Conservation (phyloP, 2,329 filamentous ascomycete genomes). For the Aspergillaceae sp. region DNA sequence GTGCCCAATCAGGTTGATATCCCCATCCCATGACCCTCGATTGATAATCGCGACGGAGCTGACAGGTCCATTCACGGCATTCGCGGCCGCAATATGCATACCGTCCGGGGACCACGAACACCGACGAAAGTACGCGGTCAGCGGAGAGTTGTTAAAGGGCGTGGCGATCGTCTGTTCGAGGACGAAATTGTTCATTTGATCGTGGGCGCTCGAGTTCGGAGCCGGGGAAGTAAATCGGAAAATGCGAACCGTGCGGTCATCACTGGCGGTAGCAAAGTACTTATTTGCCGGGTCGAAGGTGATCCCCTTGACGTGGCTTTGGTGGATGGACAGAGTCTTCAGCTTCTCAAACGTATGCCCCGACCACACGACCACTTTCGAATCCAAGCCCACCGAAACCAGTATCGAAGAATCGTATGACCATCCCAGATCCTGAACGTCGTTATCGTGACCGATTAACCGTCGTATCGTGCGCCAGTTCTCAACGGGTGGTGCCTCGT, state of each 20-base stretch:
- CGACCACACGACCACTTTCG: slow-evolving; percentile 97
- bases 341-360: slow-evolving; percentile 97
- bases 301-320: slow-evolving; percentile 97
- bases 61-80: slow-evolving; percentile 93
- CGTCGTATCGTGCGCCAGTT: slow-evolving; percentile 96
- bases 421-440: slow-evolving; percentile 97
- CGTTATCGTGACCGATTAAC: slow-evolving; percentile 93
- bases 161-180: slow-evolving; percentile 83
- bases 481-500: slow-evolving; percentile 86
- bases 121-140: slow-evolving; percentile 92
- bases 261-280: slow-evolving; percentile 96
- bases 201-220: slow-evolving; percentile 85
- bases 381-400: slow-evolving; percentile 92
- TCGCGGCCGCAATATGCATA: slow-evolving; percentile 91
- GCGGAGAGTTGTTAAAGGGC: slow-evolving; percentile 81
- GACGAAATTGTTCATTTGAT: slow-evolving; percentile 94
- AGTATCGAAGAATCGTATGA: slow-evolving; percentile 91
- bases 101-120: slow-evolving; percentile 98
- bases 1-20: slow-evolving; percentile 95
- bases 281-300: slow-evolving; percentile 98
- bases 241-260: slow-evolving; percentile 93
- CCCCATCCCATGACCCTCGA: slow-evolving; percentile 83
- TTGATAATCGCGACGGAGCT: slow-evolving; percentile 96
- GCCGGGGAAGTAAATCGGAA: slow-evolving; percentile 88
- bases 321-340: slow-evolving; percentile 84